These are phyloP conservation scores for Rhizopogon vesiculosus DNA, from an alignment of 768 basidiomycete genomes.

Conservation along the genomic window DNA sequence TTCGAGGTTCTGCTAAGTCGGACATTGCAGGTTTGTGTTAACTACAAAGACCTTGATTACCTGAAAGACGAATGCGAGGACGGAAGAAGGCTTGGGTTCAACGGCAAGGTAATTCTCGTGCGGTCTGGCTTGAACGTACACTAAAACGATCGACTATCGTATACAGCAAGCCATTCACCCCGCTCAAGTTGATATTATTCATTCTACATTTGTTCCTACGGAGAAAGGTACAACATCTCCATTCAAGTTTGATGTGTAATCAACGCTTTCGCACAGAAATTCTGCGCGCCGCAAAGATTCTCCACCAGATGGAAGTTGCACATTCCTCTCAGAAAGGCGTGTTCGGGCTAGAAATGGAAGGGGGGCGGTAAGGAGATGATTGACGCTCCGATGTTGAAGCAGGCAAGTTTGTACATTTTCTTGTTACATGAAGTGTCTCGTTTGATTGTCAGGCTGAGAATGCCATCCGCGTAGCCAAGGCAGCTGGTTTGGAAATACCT, in stretches of 20 bases:
- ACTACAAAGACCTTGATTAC: slow-evolving; percentile 70
- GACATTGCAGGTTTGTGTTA: slow-evolving; percentile 67
- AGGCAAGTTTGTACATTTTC: slow-evolving; percentile 35
- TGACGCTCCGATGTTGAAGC: slow-evolving; percentile 88
- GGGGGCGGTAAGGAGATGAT: slow-evolving; percentile 73
- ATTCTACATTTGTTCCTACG: slow-evolving; percentile 75
- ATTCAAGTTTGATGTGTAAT: background rate
- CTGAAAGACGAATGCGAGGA: slow-evolving; percentile 75
- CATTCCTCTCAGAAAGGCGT: slow-evolving; percentile 57
- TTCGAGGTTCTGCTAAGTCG: slow-evolving; percentile 1
- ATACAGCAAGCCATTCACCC: slow-evolving; percentile 93
- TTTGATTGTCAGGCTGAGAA: slow-evolving; percentile 39
- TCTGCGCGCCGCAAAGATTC: slow-evolving; percentile 66
- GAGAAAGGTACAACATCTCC: slow-evolving; percentile 43
- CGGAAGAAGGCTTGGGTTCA: slow-evolving; percentile 79
- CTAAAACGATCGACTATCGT: background rate
- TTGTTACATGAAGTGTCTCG: background rate
- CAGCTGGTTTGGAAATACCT: slow-evolving; percentile 54
- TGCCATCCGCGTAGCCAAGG: slow-evolving; percentile 45
- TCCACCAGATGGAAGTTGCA: slow-evolving; percentile 58
- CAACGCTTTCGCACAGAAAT: slow-evolving; percentile 49
- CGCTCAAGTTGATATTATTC: slow-evolving; percentile 71
- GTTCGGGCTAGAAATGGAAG: slow-evolving; percentile 59
- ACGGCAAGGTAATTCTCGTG: slow-evolving; percentile 64
- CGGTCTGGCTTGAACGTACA: slow-evolving; percentile 1